phyloP scores from a whole-genome alignment of 257 asterid species.

The Lavandula angustifolia region DNA sequence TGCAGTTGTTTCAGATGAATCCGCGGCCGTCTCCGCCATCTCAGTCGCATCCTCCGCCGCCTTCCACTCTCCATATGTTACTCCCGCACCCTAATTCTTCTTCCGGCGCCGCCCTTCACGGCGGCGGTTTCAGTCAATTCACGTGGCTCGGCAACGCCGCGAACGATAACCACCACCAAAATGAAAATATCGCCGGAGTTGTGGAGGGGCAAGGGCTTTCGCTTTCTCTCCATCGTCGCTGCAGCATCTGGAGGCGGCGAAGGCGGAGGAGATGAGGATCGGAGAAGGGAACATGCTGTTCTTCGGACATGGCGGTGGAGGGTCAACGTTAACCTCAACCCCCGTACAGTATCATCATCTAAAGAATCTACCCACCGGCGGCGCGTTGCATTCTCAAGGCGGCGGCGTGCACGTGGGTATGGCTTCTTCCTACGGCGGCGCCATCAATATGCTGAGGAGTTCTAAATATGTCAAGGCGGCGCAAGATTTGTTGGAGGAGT shows the following conservation, averaged over 20 bases:
- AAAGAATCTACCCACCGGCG: too few relatives aligned
- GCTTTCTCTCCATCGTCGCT: conserved; percentile 53
- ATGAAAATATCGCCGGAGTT: conserved; percentile 34
- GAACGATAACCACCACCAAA: conserved; percentile 32
- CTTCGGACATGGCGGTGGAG: neutral
- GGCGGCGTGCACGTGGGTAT: neutral
- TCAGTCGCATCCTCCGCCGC: conserved; percentile 42
- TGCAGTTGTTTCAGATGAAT: conserved; percentile 92
- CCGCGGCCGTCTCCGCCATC: conserved; percentile 77
- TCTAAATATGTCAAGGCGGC: conserved; percentile 55
- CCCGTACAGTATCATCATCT: neutral
- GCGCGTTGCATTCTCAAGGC: too few relatives aligned
- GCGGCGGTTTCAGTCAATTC: conserved; percentile 41
- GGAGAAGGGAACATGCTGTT: conserved; percentile 40
- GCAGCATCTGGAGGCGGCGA: conserved; percentile 40
- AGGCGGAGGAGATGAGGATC: conserved; percentile 42
- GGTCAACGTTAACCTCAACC: neutral
- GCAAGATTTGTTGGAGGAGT: conserved; percentile 61
- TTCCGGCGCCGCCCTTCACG: conserved; percentile 42
- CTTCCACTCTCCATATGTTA: conserved; percentile 72
- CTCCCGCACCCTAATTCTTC: conserved; percentile 57
- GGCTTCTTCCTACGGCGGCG: conserved; percentile 36
- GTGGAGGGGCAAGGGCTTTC: conserved; percentile 67
- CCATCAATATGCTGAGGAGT: conserved; percentile 43
- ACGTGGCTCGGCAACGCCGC: conserved; percentile 58